Evolutionary conservation across 768 basidiomycete species (phyloP).

Genomic region (Suillus americanus): DNA sequence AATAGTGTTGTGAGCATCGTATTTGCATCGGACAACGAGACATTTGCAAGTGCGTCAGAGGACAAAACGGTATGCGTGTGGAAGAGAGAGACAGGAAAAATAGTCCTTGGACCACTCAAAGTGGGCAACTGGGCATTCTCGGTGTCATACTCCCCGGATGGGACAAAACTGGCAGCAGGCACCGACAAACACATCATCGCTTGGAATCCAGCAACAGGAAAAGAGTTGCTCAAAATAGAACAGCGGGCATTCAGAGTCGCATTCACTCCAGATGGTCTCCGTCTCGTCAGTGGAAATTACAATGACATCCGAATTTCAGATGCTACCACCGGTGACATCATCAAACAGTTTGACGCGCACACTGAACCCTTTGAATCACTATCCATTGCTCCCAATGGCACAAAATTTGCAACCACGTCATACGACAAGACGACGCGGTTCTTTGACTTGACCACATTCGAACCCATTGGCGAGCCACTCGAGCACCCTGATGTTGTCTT

Average conservation of each 20-base stretch:
- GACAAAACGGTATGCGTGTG: neutral
- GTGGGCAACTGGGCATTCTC: neutral
- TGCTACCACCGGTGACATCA: neutral
- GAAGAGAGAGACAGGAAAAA: no score
- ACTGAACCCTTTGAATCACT: neutral
- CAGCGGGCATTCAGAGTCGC: neutral
- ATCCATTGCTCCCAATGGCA: neutral
- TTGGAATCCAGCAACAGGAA: neutral
- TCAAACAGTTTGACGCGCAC: neutral
- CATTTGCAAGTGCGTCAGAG: neutral
- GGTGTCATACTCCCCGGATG: neutral
- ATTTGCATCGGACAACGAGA: neutral
- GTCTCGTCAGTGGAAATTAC: neutral
- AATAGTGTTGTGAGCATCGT: accelerated
- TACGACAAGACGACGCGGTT: neutral
- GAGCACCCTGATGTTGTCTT: neutral
- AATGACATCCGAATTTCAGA: neutral
- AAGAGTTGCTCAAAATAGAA: neutral
- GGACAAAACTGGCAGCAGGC: neutral
- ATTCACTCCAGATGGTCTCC: neutral
- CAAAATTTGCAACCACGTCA: neutral
- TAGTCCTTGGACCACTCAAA: neutral
- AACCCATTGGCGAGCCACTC: neutral
- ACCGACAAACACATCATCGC: neutral
- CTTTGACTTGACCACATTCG: neutral